These are phyloP conservation scores for Salix arbutifolia DNA, from an alignment of 345 rosid genomes.

Conservation along the genomic window DNA sequence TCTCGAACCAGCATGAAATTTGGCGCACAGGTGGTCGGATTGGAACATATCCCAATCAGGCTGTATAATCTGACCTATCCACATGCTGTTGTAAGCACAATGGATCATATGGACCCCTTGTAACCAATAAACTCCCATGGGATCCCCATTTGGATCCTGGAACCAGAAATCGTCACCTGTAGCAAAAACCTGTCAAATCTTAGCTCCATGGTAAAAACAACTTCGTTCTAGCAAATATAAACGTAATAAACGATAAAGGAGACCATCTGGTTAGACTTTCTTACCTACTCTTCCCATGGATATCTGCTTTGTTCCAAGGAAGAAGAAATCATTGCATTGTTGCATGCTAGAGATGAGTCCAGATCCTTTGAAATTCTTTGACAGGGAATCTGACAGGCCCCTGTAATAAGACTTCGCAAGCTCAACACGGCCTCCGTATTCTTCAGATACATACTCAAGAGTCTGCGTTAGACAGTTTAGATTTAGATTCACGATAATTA, in stretches of 20 bases:
- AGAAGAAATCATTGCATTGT: conserved; percentile 84
- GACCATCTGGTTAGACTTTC: neutral
- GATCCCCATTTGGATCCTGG: conserved; percentile 87
- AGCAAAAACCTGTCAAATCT: neutral
- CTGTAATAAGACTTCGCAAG: conserved; percentile 65
- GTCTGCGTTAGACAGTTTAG: conserved; percentile 25
- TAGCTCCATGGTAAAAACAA: no score
- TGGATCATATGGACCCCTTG: conserved; percentile 93
- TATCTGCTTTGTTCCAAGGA: conserved; percentile 79
- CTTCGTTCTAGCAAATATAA: neutral
- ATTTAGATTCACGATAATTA: neutral
- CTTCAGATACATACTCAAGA: conserved; percentile 68
- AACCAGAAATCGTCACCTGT: conserved; percentile 96
- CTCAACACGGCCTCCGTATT: conserved; percentile 79
- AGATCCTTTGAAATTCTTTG: conserved; percentile 69
- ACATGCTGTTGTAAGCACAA: conserved; percentile 84
- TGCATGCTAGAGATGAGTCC: conserved; percentile 85
- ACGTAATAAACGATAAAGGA: neutral
- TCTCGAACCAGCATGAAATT: conserved; percentile 80
- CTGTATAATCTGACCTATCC: conserved; percentile 87
- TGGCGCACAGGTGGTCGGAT: conserved; percentile 79
- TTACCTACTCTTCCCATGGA: conserved; percentile 85
- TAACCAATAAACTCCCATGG: conserved; percentile 80
- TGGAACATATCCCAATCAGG: conserved; percentile 99
- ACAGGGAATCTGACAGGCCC: conserved; percentile 57